Percentiles rank a stretch among this genome's conserved stretches.
Conservation (phyloP, 192 early-diverging fungal species). For the Gonapodya prolifera region DNA sequence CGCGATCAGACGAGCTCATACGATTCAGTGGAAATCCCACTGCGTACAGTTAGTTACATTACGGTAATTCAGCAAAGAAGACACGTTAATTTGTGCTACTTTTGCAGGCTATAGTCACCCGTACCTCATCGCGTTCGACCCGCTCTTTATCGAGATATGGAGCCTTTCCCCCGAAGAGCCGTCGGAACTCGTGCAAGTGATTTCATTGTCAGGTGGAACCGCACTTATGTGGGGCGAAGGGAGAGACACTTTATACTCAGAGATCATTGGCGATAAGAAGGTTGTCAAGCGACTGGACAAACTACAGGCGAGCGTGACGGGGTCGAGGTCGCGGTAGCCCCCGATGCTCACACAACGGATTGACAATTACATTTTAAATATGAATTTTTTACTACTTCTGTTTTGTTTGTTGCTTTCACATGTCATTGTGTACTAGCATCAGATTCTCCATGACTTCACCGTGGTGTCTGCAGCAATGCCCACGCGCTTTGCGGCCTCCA, state of each 20-base stretch:
- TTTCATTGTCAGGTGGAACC: constrained; percentile 17
- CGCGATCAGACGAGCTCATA: constrained; percentile 64
- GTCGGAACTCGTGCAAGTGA: constrained; percentile 52
- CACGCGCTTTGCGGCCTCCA: neutral
- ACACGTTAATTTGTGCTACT: neutral
- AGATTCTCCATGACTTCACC: neutral
- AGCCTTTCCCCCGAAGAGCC: constrained; percentile 46
- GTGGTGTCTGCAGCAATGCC: neutral
- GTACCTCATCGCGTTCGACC: constrained; percentile 83
- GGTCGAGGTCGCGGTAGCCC: neutral
- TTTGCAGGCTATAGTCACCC: constrained; percentile 52
- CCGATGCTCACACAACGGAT: too few species aligned
- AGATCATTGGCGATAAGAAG: neutral
- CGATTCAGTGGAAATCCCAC: constrained; percentile 78
- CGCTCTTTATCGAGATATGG: constrained; percentile 79
- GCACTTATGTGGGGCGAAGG: neutral
- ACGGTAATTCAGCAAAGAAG: neutral
- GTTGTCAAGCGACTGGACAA: neutral
- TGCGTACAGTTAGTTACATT: constrained; percentile 41
- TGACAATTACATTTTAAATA: neutral
- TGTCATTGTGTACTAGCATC: neutral
- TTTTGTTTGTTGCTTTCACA: neutral
- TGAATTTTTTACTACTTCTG: neutral
- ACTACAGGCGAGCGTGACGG: neutral
- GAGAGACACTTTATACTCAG: neutral